A percentile compares a stretch with the other conserved stretches of the same genome.
Evolutionary conservation across 805 yeast genomes (phyloP).

Genomic region (Candida boidinii): DNA sequence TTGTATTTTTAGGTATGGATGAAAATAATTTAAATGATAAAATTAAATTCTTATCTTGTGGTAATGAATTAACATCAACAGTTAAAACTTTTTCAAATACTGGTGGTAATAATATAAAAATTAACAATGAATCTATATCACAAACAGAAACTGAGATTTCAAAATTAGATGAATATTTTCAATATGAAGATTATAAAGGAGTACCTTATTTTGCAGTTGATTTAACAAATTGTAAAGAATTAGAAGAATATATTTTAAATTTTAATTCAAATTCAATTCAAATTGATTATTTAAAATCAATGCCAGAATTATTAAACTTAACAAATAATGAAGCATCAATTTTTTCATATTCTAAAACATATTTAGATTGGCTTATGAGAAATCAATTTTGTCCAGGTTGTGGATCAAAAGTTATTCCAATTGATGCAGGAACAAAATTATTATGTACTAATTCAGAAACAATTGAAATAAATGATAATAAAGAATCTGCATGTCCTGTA

Average conservation of each 20-base stretch:
- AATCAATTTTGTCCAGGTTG: conserved; percentile 83
- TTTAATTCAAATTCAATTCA: conserved; percentile 2
- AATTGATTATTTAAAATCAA: neutral
- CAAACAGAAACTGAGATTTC: conserved; percentile 1
- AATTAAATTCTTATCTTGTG: conserved; percentile 11
- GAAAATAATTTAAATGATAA: conserved; percentile 25
- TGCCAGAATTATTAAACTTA: conserved; percentile 16
- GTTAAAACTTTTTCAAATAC: neutral
- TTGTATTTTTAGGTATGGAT: conserved; percentile 44
- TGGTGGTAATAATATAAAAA: neutral
- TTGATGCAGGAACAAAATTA: conserved; percentile 61
- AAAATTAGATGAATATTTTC: conserved; percentile 6
- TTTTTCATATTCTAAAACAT: conserved; percentile 76
- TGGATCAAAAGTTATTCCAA: conserved; percentile 54
- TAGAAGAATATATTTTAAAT: conserved; percentile 2
- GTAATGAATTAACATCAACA: too few relatives aligned
- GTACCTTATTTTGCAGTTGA: conserved; percentile 61
- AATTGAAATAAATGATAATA: conserved; percentile 11
- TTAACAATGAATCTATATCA: conserved; percentile 2
- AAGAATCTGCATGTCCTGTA: conserved; percentile 25
- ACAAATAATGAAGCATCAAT: conserved; percentile 47
- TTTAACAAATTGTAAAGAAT: conserved; percentile 25
- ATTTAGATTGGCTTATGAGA: conserved; percentile 73
- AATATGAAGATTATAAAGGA: conserved; percentile 41
- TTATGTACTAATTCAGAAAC: conserved; percentile 37